Percentiles rank a stretch among this genome's conserved stretches.
Evolutionary conservation across 1,284 basidiomycete species (phyloP).

Genomic region (Laetiporus sulphureus): DNA sequence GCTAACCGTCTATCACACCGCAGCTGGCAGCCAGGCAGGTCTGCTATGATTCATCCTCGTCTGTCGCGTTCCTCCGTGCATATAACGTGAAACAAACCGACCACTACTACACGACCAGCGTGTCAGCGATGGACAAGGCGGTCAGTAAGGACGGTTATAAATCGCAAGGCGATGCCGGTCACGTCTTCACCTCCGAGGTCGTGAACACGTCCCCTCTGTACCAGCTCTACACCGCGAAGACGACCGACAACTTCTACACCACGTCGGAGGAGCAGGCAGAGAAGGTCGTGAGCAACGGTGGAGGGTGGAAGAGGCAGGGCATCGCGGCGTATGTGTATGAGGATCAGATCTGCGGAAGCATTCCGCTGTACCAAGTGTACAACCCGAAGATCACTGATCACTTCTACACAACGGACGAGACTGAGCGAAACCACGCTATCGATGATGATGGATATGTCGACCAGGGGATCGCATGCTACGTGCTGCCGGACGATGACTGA

Average conservation of each 20-base stretch:
- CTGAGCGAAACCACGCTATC: constrained; percentile 1
- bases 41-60: too few relatives aligned
- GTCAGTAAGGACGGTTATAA: not conserved
- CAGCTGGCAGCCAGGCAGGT: too few relatives aligned
- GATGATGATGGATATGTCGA: constrained; percentile 1
- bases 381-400: not conserved
- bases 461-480: constrained; percentile 1
- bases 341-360: not conserved
- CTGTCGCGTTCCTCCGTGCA: constrained; percentile 3
- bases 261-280: not conserved
- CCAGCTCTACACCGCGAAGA: not conserved
- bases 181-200: not conserved
- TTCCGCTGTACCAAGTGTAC: constrained; percentile 5
- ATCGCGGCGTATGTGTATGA: constrained; percentile 2
- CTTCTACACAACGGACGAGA: constrained; percentile 4
- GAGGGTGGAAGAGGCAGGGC: constrained; percentile 1
- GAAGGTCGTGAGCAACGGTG: not conserved
- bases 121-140: not conserved
- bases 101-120: constrained; percentile 7
- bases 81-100: not conserved
- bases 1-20: too few relatives aligned
- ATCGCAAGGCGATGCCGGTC: constrained; percentile 2
- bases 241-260: constrained; percentile 5
- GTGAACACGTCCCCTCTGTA: constrained; percentile 1
- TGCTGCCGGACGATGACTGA: too few relatives aligned